A percentile compares a stretch with the other conserved stretches of the same genome.
phyloP scores from a whole-genome alignment of 306 rosid species.

The Rosa multiflora region DNA sequence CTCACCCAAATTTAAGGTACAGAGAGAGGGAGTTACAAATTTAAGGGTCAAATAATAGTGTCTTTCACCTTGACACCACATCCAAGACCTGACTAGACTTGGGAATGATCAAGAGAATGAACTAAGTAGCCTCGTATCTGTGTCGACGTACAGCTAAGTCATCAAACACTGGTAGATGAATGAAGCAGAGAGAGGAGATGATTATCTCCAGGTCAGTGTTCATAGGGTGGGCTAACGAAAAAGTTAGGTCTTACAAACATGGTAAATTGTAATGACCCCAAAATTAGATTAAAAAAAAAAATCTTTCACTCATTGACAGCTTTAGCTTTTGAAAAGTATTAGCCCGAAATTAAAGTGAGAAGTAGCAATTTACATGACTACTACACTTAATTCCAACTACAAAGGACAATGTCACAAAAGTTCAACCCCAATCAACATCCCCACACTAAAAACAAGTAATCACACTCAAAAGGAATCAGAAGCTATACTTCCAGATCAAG shows the following conservation, averaged over 20 bases:
- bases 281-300: too few relatives aligned
- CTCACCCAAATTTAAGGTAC: background rate
- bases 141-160: background rate
- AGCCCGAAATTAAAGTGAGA: constrained; percentile 1
- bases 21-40: background rate
- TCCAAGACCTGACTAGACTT: background rate
- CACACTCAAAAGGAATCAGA: constrained; percentile 36
- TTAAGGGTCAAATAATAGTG: background rate
- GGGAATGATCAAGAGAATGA: background rate
- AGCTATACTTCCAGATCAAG: constrained; percentile 24
- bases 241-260: background rate
- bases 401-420: constrained; percentile 6
- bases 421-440: constrained; percentile 8
- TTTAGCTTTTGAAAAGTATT: background rate
- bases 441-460: constrained; percentile 39
- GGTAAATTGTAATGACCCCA: background rate
- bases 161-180: background rate
- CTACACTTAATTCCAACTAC: background rate
- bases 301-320: background rate
- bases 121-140: background rate
- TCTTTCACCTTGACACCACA: background rate
- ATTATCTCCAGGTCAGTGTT: background rate
- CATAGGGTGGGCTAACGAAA: too few relatives aligned
- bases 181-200: background rate
- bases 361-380: constrained; percentile 7